Base-by-base conservation (phyloP, 805 yeast species). In the Danielia oregonensis region DNA sequence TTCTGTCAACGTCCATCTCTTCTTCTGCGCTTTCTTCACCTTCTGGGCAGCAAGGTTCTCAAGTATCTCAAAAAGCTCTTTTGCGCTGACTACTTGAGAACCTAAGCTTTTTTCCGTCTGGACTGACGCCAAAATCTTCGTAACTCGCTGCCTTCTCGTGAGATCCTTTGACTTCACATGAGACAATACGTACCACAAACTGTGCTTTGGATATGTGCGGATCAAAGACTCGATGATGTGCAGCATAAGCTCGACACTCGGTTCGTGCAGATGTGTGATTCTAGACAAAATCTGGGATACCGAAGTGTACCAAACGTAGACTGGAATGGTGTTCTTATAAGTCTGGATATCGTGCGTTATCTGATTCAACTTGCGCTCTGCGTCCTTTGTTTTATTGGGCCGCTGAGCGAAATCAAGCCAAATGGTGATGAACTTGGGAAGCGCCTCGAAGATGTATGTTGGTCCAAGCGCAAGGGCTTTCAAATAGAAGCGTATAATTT, bases 381-480 rank as follows among this genome's bases (percentile, higher is more conserved):
- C 59, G 19, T 63, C 68, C 35, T 44, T 49, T 4, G 52, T 37
- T 12, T 42, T 46, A 8, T 40, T 39, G 5, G 48, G 39, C 17
- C 38, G 44, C 29, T 66, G 69, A 1, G 72, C 78, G 55, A 82
- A 84, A 48, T 89, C 96, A 16, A 93, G 64, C 98, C 98, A 93
- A 6, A 86, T 72, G 0, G 96, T 87, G 4, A 89, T 72, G n/a
- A 86, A 74, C 49, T 87, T 88, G 0, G 98, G 97, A 14, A 93
- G 62, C 0, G 91, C 82, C 58, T 93, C 97, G 51, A 79, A 79
- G 2, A 86, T 72, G 50, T 78, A 82, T 24, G 75, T 70, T 3
- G 79, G 70, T 1, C 93, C 87, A 26, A 69, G 65, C 7, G 71
- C 68, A 17, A 86, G 68, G 0, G 91, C 76, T 21, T 73, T 68